phyloP scores from a whole-genome alignment of 2,329 filamentous ascomycete species.

The Neonectria punicea region DNA sequence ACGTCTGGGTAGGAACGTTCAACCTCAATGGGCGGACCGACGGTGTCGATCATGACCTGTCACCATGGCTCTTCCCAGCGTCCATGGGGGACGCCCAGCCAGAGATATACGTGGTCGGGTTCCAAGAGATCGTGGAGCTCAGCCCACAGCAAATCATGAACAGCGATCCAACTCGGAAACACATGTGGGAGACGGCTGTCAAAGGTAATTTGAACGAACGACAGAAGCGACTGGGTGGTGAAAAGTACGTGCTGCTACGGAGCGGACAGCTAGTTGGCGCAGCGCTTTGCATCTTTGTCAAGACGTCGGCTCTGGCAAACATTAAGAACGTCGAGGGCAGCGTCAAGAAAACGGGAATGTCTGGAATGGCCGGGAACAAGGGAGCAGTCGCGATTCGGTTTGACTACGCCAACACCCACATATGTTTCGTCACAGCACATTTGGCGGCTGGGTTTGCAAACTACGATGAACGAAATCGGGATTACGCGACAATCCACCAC shows the following conservation, averaged over 20 bases:
- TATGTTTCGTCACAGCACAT: slow-evolving; percentile 97
- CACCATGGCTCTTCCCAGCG: slow-evolving; percentile 83
- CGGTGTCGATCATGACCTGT: slow-evolving; percentile 82
- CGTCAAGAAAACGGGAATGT: slow-evolving; percentile 94
- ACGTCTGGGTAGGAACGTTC: slow-evolving; percentile 89
- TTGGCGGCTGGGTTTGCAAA: slow-evolving; percentile 95
- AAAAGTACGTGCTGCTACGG: slow-evolving; percentile 88
- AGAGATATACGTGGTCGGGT: slow-evolving; percentile 89
- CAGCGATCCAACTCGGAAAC: slow-evolving; percentile 87
- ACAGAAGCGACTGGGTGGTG: slow-evolving; percentile 70
- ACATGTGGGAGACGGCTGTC: slow-evolving; percentile 87
- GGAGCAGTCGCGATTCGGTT: slow-evolving; percentile 96
- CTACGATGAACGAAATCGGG: slow-evolving; percentile 93
- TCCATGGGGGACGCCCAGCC: slow-evolving; percentile 70
- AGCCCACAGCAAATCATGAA: slow-evolving; percentile 99
- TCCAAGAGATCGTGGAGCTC: slow-evolving; percentile 98
- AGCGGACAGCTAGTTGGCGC: slow-evolving; percentile 96
- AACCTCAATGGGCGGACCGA: slow-evolving; percentile 91
- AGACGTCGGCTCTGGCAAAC: slow-evolving; percentile 76
- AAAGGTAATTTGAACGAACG: slow-evolving; percentile 79
- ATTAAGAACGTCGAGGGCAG: slow-evolving; percentile 98
- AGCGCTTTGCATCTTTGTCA: slow-evolving; percentile 91
- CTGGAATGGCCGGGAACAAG: slow-evolving; percentile 97
- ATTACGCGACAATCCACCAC: slow-evolving; percentile 89
- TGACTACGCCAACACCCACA: slow-evolving; percentile 90